These are phyloP conservation scores for Quercus tomentella DNA, from an alignment of 331 rosid genomes.

Conservation along the genomic window DNA sequence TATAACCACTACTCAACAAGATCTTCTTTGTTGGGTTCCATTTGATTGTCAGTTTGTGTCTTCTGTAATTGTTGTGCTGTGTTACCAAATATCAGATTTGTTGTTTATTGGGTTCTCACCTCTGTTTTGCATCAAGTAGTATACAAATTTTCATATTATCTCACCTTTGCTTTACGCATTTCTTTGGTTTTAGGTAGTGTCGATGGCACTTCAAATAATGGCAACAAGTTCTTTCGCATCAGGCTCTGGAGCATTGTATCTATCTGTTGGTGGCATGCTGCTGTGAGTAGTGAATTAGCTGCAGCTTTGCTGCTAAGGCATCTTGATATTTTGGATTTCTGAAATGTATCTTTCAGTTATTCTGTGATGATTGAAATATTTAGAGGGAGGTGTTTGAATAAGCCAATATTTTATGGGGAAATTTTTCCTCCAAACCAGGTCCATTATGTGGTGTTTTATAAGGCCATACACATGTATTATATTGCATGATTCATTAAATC, in stretches of 20 bases:
- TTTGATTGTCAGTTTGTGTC: background rate
- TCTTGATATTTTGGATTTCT: background rate
- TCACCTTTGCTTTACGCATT: background rate
- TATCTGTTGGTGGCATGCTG: constrained; percentile 89
- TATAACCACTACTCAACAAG: background rate
- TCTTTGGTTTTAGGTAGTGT: constrained; percentile 46
- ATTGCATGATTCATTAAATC: too few relatives aligned
- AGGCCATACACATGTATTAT: too few relatives aligned
- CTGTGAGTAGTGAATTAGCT: constrained; percentile 57
- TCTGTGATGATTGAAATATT: background rate
- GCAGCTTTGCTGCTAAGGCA: constrained; percentile 5
- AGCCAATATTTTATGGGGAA: background rate
- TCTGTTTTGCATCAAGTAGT: background rate
- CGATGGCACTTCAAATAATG: constrained; percentile 70
- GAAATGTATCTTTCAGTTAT: background rate
- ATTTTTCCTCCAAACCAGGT: too few relatives aligned
- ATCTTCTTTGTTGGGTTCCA: background rate
- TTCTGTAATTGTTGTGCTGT: background rate
- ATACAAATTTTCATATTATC: background rate
- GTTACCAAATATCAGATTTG: background rate
- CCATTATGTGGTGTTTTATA: too few relatives aligned
- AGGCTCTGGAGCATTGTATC: constrained; percentile 54
- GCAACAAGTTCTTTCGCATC: constrained; percentile 66
- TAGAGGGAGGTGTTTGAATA: background rate
- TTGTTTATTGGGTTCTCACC: background rate